Percentiles rank a stretch among this genome's conserved stretches.
phyloP scores from a whole-genome alignment of 768 basidiomycete species.

The Tremella fuciformis region DNA sequence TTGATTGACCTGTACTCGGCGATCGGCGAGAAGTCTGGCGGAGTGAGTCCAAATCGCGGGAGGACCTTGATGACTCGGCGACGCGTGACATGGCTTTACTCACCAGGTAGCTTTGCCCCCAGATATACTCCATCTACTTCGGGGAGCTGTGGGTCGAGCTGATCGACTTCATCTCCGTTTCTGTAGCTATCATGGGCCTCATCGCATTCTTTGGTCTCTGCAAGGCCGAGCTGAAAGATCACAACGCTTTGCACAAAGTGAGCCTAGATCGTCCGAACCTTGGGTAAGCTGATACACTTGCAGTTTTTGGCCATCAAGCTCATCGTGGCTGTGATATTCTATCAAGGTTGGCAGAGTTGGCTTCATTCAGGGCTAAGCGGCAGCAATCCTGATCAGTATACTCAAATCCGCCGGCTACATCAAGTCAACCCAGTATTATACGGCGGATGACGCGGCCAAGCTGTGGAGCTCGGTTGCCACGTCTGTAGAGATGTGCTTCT shows the following conservation, averaged over 20 bases:
- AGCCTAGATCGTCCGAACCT: too few species aligned
- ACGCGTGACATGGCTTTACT: neutral
- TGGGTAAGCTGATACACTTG: neutral
- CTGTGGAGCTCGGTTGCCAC: constrained; percentile 1
- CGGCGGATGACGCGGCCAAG: neutral
- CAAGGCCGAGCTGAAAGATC: neutral
- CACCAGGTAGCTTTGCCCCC: neutral
- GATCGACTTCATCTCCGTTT: constrained; percentile 3
- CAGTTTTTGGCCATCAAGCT: constrained; percentile 2
- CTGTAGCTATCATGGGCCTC: neutral
- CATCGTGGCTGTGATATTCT: neutral
- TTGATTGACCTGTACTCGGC: neutral
- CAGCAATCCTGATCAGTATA: neutral
- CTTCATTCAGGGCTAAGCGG: neutral
- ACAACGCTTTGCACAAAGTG: neutral
- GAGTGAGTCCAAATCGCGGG: neutral
- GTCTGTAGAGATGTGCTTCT: constrained; percentile 1
- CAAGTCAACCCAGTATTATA: constrained; percentile 1
- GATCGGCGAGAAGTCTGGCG: neutral
- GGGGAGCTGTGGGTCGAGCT: neutral
- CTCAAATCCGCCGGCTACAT: neutral
- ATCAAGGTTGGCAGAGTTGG: neutral
- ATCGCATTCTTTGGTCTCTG: neutral
- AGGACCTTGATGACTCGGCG: too few species aligned
- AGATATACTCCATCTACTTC: constrained; percentile 2